Percentiles rank a stretch among this genome's conserved stretches.
Conservation (phyloP, 2,329 filamentous ascomycete species). For the Zalaria sp. region DNA sequence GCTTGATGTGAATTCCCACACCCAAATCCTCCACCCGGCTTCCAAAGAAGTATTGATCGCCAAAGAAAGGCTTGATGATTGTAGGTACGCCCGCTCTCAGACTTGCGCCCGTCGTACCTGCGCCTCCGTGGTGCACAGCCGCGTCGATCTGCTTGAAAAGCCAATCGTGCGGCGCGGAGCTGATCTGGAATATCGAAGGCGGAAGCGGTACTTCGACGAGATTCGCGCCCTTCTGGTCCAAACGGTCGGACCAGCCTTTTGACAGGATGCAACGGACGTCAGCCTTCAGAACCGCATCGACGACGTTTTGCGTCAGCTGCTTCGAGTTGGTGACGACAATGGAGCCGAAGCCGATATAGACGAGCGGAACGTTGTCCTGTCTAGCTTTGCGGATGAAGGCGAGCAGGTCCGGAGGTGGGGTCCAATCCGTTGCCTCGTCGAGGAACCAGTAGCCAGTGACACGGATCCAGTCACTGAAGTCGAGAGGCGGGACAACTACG, state of each 20-base stretch:
- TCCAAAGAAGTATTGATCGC: constrained; percentile 95
- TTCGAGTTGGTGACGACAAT: constrained; percentile 85
- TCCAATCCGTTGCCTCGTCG: constrained; percentile 58
- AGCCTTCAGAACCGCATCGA: constrained; percentile 79
- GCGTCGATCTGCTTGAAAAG: constrained; percentile 88
- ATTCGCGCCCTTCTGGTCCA: constrained; percentile 43
- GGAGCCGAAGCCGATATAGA: constrained; percentile 94
- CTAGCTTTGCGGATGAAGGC: constrained; percentile 77
- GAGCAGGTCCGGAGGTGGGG: constrained; percentile 59
- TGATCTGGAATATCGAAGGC: constrained; percentile 72
- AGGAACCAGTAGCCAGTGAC: constrained; percentile 98
- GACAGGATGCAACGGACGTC: constrained; percentile 90
- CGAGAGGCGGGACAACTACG: constrained; percentile 85
- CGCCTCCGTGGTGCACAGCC: constrained; percentile 85
- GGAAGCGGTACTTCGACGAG: constrained; percentile 56
- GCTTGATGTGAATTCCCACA: constrained; percentile 79
- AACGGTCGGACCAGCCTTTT: constrained; percentile 91
- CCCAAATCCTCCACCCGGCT: constrained; percentile 81
- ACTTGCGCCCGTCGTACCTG: constrained; percentile 88
- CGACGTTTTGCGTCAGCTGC: constrained; percentile 81
- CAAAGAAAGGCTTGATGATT: constrained; percentile 93
- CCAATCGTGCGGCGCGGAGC: constrained; percentile 91
- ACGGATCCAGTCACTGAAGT: constrained; percentile 95
- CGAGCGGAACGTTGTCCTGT: constrained; percentile 72
- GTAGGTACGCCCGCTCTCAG: constrained; percentile 83